Evolutionary conservation across 2,329 filamentous ascomycete species (phyloP), one percentile per base, ranked within the genome.

Genomic region (Cordyceps militaris): DNA sequence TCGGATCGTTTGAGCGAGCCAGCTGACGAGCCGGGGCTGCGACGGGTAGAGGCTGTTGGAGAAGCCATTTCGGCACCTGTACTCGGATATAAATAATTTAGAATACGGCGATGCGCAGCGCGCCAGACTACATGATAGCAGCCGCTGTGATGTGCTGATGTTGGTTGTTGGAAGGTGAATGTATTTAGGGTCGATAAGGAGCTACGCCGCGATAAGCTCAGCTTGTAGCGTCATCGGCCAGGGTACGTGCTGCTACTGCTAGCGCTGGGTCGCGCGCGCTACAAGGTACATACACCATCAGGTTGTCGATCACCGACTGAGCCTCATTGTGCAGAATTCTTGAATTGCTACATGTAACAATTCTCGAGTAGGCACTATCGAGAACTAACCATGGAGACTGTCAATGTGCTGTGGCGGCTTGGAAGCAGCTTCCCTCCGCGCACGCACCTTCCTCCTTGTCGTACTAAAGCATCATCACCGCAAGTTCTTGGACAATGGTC

Each of bases 21-120:
- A 32, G 66, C 63, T 19, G 72, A 74, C 9, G 72, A 74, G 57
- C 66, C 69, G 26, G 70, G 64, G 62, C 71, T 73, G 36, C 70
- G 70, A 46, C 71, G 71, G 51, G 69, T 64, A 44, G 71, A 73
- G 24, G 66, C 64, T 47, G 65, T 64, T 11, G 71, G 67, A 4
- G 72, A 73, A 47, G 71, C 71, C 71, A 74, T 73, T 63, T 44
- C 65, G 59, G 57, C 30, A 44, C 42, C 48, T 34, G 16, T 26
- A n/a, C 19, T 38, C n/a, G 38, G 9, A 30, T 14, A 32, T 13
- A 13, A 16, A 32, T n/a, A 11, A 40, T 21, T 23, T 23, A 34
- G 24, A 26, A 34, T 14, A 32, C 5, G 28, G 16, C 42, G 24
- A 49, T 50, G 38, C 24, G 23, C 34, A 57, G 38, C 55, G 38